Conservation (phyloP, 2,329 filamentous ascomycete species). For the Chaetothyriales sp. region DNA sequence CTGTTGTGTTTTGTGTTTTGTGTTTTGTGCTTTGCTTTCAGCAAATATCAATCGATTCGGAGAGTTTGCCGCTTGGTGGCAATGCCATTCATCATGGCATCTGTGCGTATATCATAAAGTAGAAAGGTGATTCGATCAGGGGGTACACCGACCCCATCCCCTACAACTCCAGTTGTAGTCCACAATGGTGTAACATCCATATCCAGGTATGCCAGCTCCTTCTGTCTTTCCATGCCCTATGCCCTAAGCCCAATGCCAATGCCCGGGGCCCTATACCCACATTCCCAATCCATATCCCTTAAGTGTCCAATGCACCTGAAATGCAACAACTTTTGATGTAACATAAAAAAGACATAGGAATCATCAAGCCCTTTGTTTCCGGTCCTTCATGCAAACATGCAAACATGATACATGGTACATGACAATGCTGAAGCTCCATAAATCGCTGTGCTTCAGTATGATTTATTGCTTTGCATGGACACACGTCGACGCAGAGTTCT, state of each 20-base stretch:
- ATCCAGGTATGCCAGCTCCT: not conserved
- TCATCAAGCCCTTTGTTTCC: not conserved
- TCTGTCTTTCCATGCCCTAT: not conserved
- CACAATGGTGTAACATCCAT: not conserved
- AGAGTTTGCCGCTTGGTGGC: no score
- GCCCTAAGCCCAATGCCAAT: not conserved
- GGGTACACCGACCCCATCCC: not conserved
- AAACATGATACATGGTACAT: not conserved
- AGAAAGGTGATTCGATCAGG: not conserved
- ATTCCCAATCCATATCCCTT: not conserved
- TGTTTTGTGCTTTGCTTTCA: no score
- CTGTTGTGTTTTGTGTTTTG: no score
- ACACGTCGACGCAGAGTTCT: conserved; percentile 33
- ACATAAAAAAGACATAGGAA: not conserved
- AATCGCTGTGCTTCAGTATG: not conserved
- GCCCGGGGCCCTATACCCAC: no score
- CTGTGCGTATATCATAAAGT: not conserved
- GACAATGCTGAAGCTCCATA: not conserved
- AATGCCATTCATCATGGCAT: not conserved
- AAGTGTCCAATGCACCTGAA: not conserved
- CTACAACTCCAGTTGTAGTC: not conserved
- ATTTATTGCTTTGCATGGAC: conserved; percentile 16
- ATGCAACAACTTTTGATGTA: not conserved
- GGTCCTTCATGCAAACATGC: not conserved
- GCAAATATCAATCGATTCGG: no score